Evolutionary conservation across 306 rosid species (phyloP).

Genomic region (Crotalaria pallida): DNA sequence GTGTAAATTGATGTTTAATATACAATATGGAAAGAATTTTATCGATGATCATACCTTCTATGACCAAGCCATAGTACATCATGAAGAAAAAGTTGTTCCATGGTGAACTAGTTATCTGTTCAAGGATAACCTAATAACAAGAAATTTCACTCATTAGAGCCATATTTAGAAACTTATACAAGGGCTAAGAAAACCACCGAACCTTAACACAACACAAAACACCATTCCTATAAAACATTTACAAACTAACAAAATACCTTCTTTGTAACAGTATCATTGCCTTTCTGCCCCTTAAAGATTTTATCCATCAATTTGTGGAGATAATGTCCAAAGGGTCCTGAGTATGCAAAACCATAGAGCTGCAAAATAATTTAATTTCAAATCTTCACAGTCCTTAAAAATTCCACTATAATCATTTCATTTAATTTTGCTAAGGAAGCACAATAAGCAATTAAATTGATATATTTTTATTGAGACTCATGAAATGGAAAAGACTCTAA

Average conservation of each 20-base stretch:
- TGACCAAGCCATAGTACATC: constrained; percentile 84
- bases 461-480: background rate
- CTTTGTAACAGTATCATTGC: constrained; percentile 64
- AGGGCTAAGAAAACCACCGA: background rate
- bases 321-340: constrained; percentile 91
- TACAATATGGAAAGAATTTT: background rate
- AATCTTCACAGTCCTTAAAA: constrained; percentile 4
- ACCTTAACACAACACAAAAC: constrained; percentile 3
- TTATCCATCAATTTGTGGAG: constrained; percentile 83
- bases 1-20: background rate
- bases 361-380: constrained; percentile 32
- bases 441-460: background rate
- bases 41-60: constrained; percentile 58
- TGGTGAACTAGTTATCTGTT: constrained; percentile 77
- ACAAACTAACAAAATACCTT: constrained; percentile 43
- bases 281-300: constrained; percentile 76
- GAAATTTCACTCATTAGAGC: constrained; percentile 23
- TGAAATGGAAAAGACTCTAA: background rate
- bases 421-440: background rate
- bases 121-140: constrained; percentile 66
- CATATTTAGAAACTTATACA: background rate
- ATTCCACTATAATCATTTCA: background rate
- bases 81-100: constrained; percentile 85
- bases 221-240: background rate
- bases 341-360: constrained; percentile 87